phyloP scores from a whole-genome alignment of 148 eudicot species.

The Camellia lanceoleosa region DNA sequence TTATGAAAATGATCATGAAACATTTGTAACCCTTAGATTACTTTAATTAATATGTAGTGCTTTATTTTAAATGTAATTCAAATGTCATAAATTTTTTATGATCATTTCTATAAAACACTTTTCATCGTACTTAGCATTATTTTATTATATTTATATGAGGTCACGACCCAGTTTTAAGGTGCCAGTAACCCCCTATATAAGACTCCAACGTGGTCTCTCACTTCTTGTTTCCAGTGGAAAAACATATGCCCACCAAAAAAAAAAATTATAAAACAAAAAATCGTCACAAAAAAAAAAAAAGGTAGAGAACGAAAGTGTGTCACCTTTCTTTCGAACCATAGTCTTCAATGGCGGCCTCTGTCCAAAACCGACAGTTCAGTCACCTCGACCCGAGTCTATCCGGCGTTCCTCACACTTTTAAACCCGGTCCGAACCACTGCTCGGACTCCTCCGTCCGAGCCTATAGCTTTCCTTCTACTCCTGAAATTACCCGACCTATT shows the following conservation, averaged over 20 bases:
- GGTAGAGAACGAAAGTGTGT: neutral
- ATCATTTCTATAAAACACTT: too few species aligned
- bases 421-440: constrained; percentile 33
- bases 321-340: neutral
- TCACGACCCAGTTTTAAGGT: neutral
- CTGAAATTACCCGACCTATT: constrained; percentile 4
- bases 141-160: neutral
- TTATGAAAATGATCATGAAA: too few species aligned
- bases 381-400: constrained; percentile 37
- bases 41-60: too few species aligned
- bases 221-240: neutral
- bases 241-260: neutral
- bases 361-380: constrained; percentile 58
- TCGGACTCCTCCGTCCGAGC: constrained; percentile 52
- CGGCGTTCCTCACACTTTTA: constrained; percentile 30
- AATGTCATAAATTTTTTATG: too few species aligned
- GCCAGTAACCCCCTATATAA: neutral
- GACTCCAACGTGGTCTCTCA: neutral
- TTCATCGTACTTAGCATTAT: too few species aligned
- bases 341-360: constrained; percentile 60
- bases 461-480: constrained; percentile 25
- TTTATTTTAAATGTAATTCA: too few species aligned
- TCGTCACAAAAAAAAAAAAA: constrained; percentile 9
- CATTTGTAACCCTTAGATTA: too few species aligned
- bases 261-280: neutral